Conservation (phyloP, 164 flowering plant species). For the Tetracentron sinense region DNA sequence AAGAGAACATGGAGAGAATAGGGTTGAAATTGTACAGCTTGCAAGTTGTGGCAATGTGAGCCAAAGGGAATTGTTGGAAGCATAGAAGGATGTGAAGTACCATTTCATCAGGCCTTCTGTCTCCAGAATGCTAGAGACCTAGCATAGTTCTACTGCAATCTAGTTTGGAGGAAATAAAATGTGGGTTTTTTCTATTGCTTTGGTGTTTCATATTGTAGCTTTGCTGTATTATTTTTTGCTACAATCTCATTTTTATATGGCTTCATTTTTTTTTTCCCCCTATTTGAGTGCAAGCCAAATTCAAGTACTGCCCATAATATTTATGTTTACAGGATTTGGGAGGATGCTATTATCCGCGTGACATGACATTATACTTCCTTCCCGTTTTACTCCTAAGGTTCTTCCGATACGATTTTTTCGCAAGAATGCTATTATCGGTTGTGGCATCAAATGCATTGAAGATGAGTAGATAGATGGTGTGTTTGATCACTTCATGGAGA, state of each 20-base stretch:
- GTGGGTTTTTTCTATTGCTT: conserved; percentile 26
- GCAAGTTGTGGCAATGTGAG: conserved; percentile 28
- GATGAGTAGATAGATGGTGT: too few relatives aligned
- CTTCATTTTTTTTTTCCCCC: neutral
- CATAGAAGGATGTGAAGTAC: conserved; percentile 75
- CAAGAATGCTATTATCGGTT: too few relatives aligned
- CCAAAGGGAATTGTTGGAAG: conserved; percentile 75
- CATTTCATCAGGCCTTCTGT: conserved; percentile 77
- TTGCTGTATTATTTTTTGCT: neutral
- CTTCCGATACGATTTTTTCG: too few relatives aligned
- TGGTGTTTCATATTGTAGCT: neutral
- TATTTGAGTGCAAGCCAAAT: too few relatives aligned
- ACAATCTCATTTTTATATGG: neutral
- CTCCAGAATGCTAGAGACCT: conserved; percentile 82
- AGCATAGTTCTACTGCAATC: conserved; percentile 61
- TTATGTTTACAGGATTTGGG: too few relatives aligned
- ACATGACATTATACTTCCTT: too few relatives aligned
- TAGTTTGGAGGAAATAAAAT: conserved; percentile 81
- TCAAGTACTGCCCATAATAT: too few relatives aligned
- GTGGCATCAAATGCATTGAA: too few relatives aligned
- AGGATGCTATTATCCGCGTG: too few relatives aligned
- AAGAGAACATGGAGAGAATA: conserved; percentile 18
- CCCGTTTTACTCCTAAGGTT: too few relatives aligned
- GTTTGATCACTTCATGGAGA: too few relatives aligned
- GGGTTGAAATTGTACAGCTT: too few relatives aligned